A percentile compares a stretch with the other conserved stretches of the same genome.
Evolutionary conservation across 768 basidiomycete genomes (phyloP).

Genomic region (Lentinula edodes): DNA sequence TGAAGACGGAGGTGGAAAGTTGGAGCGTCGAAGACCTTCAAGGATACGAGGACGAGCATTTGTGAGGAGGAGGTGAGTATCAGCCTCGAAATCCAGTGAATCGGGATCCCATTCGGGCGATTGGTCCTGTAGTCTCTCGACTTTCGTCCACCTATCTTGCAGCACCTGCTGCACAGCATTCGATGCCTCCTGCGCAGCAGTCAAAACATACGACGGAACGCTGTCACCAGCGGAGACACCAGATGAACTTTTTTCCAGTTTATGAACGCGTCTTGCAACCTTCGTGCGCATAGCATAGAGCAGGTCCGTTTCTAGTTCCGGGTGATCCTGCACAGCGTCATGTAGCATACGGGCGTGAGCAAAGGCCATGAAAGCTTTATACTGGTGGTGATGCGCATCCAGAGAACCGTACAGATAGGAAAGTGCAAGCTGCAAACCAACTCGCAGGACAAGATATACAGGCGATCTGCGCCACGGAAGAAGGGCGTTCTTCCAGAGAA

Average conservation of each 20-base stretch:
- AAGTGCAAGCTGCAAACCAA: slow-evolving; percentile 36
- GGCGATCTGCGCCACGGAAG: slow-evolving; percentile 46
- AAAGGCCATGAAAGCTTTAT: slow-evolving; percentile 45
- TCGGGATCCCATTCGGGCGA: slow-evolving; percentile 20
- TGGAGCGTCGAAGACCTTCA: slow-evolving; percentile 8
- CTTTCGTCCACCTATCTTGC: slow-evolving; percentile 26
- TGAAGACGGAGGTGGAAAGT: neutral
- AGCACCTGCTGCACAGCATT: slow-evolving; percentile 17
- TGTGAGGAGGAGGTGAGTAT: slow-evolving; percentile 27
- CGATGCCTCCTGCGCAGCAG: slow-evolving; percentile 14
- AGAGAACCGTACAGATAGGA: neutral
- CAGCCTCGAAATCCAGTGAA: slow-evolving; percentile 19
- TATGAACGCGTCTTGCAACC: slow-evolving; percentile 28
- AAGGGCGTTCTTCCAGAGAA: slow-evolving; percentile 28
- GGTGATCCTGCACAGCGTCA: slow-evolving; percentile 9
- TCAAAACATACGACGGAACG: slow-evolving; percentile 13
- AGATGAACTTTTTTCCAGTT: slow-evolving; percentile 21
- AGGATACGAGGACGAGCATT: slow-evolving; percentile 22
- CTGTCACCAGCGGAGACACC: neutral
- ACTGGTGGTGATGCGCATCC: slow-evolving; percentile 14
- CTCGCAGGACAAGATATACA: slow-evolving; percentile 44
- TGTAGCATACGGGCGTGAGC: slow-evolving; percentile 26
- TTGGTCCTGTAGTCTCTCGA: slow-evolving; percentile 18
- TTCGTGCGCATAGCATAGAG: slow-evolving; percentile 32
- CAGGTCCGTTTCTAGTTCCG: slow-evolving; percentile 25